Percentiles rank a stretch among this genome's conserved stretches.
phyloP scores from a whole-genome alignment of 108 stramenopile species.

The Conticribra guillardii region DNA sequence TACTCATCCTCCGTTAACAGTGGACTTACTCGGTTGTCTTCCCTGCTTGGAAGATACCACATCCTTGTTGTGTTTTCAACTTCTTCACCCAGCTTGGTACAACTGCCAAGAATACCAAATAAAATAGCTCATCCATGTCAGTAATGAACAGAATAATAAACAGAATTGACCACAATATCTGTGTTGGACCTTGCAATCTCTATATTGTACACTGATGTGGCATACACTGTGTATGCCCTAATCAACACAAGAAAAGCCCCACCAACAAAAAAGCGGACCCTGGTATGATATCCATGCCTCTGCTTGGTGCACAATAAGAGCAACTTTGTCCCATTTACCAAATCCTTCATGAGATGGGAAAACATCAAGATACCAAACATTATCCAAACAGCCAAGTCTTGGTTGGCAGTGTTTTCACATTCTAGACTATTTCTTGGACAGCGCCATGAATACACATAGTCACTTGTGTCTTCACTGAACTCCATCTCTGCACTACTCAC shows the following conservation, averaged over 20 bases:
- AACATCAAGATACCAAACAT: slow-evolving; percentile 13
- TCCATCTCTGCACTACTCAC: slow-evolving; percentile 1
- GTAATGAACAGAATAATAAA: slow-evolving; percentile 18
- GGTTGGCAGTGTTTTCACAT: background rate
- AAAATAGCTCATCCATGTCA: slow-evolving; percentile 19
- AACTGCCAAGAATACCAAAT: background rate
- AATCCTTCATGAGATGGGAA: slow-evolving; percentile 11
- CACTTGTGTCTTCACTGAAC: slow-evolving; percentile 4
- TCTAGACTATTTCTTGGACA: slow-evolving; percentile 3
- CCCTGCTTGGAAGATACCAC: too few relatives aligned
- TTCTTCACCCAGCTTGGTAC: background rate
- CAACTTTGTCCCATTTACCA: slow-evolving; percentile 10
- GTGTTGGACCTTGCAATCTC: slow-evolving; percentile 17
- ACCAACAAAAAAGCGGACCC: slow-evolving; percentile 7
- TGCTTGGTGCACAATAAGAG: slow-evolving; percentile 7
- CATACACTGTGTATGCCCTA: slow-evolving; percentile 2
- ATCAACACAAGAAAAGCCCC: background rate
- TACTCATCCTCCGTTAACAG: too few relatives aligned
- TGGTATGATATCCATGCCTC: background rate
- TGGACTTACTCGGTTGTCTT: too few relatives aligned
- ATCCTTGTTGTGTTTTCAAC: too few relatives aligned
- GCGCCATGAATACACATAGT: slow-evolving; percentile 16
- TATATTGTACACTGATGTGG: slow-evolving; percentile 9
- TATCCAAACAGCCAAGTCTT: slow-evolving; percentile 6
- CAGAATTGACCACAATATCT: slow-evolving; percentile 19